Base-by-base conservation (phyloP, 768 basidiomycete species). In the Lentinula guzmanii region DNA sequence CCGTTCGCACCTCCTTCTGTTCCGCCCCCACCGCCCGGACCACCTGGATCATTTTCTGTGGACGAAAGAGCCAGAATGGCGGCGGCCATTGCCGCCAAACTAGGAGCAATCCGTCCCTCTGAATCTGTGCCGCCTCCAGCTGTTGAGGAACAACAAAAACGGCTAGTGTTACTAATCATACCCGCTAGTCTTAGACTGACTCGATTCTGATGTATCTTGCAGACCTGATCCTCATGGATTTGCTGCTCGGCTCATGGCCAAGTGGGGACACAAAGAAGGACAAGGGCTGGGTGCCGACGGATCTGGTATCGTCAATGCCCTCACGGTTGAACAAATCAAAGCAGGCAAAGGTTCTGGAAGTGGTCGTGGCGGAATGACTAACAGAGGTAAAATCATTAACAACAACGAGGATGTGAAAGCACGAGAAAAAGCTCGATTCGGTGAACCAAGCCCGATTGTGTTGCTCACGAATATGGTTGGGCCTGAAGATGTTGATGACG, bases 261-360 rank as follows among this genome's bases (percentile, higher is more conserved):
- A 95, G 75, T 95, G 91, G 91, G 95, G 95, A 0, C 93, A 97
- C 70, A 90, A 91, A 70, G 92, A 93, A 70, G 96, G 96, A 1
- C 88, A 94, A 74, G 95, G 95, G 9, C 81, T 98, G 1, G 96
- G 96, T 37, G 87, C 82, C 0, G 86, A 91, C 62, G 91, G 87
- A 7, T 81, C 82, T 2, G 95, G 95, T 1, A 95, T 98, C 50
- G 85, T 95, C 48, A 90, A 95, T 61, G 93, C 95, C 5, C 81
- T 98, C 4, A 82, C 86, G 0, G 90, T 96, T 21, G 91, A 95
- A 69, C 87, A 89, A 61, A 76, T 83, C 15, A 69, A 74, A 33
- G 74, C 70, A 48, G 74, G 72, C 34, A 83, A 82, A 65, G 68
- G 68, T 43, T 69, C 69, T 34, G 73, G 77, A 65, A 13, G 6